phyloP scores from a whole-genome alignment of 257 asterid genomes.

The Lycium ferocissimum region DNA sequence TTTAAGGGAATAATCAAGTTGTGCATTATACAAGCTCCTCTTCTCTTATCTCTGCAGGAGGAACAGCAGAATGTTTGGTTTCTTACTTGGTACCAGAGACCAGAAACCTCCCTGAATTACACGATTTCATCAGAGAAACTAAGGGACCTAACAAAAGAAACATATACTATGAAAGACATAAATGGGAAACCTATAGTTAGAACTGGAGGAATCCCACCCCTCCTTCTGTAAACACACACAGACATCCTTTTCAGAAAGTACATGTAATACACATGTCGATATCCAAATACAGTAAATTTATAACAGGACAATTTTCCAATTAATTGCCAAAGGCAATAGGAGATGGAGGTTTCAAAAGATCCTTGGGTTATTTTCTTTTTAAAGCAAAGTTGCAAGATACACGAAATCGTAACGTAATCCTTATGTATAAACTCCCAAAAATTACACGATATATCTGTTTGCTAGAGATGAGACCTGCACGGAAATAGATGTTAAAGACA shows the following conservation, averaged over 20 bases:
- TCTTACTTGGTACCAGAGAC: background rate
- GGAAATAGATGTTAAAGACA: background rate
- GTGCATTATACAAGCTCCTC: slow-evolving; percentile 13
- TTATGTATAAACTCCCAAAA: background rate
- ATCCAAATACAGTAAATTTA: background rate
- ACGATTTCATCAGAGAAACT: background rate
- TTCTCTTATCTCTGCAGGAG: slow-evolving; percentile 14
- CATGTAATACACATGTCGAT: slow-evolving; percentile 9
- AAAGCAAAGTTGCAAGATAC: background rate
- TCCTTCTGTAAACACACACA: background rate
- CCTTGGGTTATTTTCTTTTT: background rate
- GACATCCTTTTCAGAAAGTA: slow-evolving; percentile 17
- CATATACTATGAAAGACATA: slow-evolving; percentile 14
- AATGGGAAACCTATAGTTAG: background rate
- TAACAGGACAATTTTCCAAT: background rate
- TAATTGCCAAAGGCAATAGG: slow-evolving; percentile 17
- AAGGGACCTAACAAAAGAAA: background rate
- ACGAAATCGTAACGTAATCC: background rate
- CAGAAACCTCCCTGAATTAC: background rate
- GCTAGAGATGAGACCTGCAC: slow-evolving; percentile 16
- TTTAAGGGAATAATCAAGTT: background rate
- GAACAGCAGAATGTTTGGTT: slow-evolving; percentile 26
- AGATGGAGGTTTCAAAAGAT: slow-evolving; percentile 24
- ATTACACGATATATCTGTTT: background rate
- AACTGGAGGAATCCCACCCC: slow-evolving; percentile 19